Percentiles rank a stretch among this genome's conserved stretches.
These are phyloP conservation scores for Tricholoma bakamatsutake DNA, from an alignment of 768 basidiomycete genomes.

Conservation along the genomic window DNA sequence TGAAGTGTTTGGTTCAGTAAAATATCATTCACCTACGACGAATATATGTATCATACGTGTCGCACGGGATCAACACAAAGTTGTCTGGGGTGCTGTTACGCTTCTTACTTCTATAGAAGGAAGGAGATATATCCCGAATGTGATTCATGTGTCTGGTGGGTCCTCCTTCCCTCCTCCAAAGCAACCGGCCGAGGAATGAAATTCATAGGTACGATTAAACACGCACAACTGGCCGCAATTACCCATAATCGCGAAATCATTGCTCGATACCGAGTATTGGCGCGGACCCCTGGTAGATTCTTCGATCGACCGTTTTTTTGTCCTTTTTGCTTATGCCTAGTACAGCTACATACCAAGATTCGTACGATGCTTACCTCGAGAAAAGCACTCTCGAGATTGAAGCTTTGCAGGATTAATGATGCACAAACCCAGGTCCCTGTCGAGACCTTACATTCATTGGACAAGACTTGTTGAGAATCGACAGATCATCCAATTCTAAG, in stretches of 20 bases:
- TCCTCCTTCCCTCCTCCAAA: conserved; percentile 22
- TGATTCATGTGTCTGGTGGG: conserved; percentile 77
- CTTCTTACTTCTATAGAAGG: conserved; percentile 57
- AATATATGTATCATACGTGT: conserved; percentile 84
- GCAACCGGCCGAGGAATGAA: neutral
- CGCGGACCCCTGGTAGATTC: conserved; percentile 45
- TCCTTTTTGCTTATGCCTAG: neutral
- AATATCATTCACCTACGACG: conserved; percentile 60
- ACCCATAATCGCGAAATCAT: conserved; percentile 67
- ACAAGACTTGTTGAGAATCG: too few relatives aligned
- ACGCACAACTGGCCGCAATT: conserved; percentile 74
- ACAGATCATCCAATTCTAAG: too few relatives aligned
- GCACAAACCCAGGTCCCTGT: too few relatives aligned
- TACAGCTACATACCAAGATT: conserved; percentile 53
- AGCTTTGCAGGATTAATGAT: conserved; percentile 50
- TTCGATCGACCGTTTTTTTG: neutral
- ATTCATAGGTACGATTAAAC: conserved; percentile 34
- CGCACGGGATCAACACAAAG: conserved; percentile 71
- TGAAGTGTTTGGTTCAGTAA: conserved; percentile 51
- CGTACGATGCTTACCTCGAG: conserved; percentile 52
- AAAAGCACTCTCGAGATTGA: conserved; percentile 58
- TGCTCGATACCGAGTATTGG: conserved; percentile 51
- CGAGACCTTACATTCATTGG: too few relatives aligned
- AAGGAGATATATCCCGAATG: conserved; percentile 57
- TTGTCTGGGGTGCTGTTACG: conserved; percentile 77